Conservation (phyloP, 1,284 basidiomycete genomes). For the Dichomitus squalens region DNA sequence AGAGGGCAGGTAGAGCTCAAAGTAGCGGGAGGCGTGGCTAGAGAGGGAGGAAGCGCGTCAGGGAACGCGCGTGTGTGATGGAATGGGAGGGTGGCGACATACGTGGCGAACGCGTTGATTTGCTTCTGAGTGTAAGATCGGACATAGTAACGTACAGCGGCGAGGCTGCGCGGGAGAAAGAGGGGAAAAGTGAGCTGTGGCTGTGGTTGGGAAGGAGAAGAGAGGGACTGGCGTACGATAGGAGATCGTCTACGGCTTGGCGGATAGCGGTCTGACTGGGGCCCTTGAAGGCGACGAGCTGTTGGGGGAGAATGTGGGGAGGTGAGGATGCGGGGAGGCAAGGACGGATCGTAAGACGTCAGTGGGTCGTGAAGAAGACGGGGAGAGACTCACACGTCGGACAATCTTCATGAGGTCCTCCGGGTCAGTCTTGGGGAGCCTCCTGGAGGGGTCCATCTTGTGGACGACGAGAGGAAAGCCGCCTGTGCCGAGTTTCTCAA, state of each 20-base stretch:
- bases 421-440: slow-evolving; percentile 71
- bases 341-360: slow-evolving; percentile 21
- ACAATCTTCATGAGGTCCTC: slow-evolving; percentile 68
- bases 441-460: slow-evolving; percentile 79
- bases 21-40: slow-evolving; percentile 85
- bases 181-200: slow-evolving; percentile 18
- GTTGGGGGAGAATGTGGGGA: slow-evolving; percentile 2
- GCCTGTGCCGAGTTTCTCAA: slow-evolving; percentile 82
- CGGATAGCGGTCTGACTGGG: slow-evolving; percentile 57
- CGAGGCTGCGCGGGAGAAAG: slow-evolving; percentile 48
- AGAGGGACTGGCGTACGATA: slow-evolving; percentile 54
- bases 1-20: slow-evolving; percentile 80
- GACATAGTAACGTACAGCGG: slow-evolving; percentile 73
- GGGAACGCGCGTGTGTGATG: slow-evolving; percentile 15
- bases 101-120: slow-evolving; percentile 88
- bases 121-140: slow-evolving; percentile 74
- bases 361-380: slow-evolving; percentile 26
- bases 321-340: slow-evolving; percentile 27
- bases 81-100: slow-evolving; percentile 37
- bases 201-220: slow-evolving; percentile 17
- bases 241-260: slow-evolving; percentile 72
- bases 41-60: slow-evolving; percentile 32
- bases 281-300: slow-evolving; percentile 63
- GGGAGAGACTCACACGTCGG: slow-evolving; percentile 61
- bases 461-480: slow-evolving; percentile 76